Conservation (phyloP, 2,329 filamentous ascomycete genomes). For the Fusarium hostae region DNA sequence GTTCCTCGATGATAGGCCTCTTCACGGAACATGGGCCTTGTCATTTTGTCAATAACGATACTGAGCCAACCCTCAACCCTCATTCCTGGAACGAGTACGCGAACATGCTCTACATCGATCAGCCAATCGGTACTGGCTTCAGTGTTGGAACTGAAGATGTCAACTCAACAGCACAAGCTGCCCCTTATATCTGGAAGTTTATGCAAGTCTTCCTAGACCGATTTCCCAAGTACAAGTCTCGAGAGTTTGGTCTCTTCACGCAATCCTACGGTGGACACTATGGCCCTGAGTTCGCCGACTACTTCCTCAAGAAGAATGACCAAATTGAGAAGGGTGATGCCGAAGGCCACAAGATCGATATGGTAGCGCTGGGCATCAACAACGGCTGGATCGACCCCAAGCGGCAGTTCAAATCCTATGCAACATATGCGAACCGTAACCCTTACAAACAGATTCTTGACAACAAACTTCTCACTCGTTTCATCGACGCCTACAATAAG, state of each 20-base stretch:
- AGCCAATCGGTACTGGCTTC: conserved; percentile 57
- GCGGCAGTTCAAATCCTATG: conserved; percentile 49
- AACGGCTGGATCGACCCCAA: conserved; percentile 65
- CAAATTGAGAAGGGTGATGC: conserved; percentile 57
- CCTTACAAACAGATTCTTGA: conserved; percentile 47
- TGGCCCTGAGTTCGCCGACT: conserved; percentile 65
- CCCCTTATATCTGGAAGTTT: conserved; percentile 61
- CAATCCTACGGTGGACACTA: conserved; percentile 69
- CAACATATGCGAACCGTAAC: conserved; percentile 49
- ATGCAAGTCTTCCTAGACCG: conserved; percentile 70
- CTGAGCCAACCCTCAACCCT: conserved; percentile 59
- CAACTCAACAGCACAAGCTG: conserved; percentile 48
- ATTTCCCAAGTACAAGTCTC: conserved; percentile 70
- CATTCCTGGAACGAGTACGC: conserved; percentile 72
- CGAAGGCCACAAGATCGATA: conserved; percentile 55
- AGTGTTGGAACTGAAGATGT: conserved; percentile 43
- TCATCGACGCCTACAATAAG: conserved; percentile 46
- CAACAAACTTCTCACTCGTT: conserved; percentile 28
- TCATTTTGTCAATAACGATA: conserved; percentile 63
- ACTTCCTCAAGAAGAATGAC: conserved; percentile 67
- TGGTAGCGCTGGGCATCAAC: conserved; percentile 66
- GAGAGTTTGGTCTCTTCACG: conserved; percentile 65
- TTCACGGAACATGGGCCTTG: conserved; percentile 82
- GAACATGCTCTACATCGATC: conserved; percentile 78
- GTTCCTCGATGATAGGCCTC: conserved; percentile 54